Evolutionary conservation across 2,329 filamentous ascomycete genomes (phyloP).

Genomic region (Ceratocystis cacaofunesta): DNA sequence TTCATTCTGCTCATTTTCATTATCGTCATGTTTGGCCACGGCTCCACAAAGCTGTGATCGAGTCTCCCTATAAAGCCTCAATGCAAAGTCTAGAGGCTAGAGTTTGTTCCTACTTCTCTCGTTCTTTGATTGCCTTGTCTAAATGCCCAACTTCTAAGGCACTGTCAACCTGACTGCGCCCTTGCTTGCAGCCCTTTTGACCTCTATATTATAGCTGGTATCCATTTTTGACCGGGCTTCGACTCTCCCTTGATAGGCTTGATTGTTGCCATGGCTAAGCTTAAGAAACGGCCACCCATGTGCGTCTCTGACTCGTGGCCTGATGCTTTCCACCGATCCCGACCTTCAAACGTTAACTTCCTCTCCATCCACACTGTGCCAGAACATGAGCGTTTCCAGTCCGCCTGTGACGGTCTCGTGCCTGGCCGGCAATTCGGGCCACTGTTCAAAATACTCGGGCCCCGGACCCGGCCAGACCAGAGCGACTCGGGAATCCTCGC

Average conservation of each 20-base stretch:
- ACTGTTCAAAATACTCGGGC: not conserved
- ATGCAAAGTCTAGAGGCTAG: not conserved
- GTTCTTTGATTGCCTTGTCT: not conserved
- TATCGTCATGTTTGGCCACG: not conserved
- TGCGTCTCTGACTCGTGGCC: not conserved
- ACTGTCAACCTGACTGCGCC: no score
- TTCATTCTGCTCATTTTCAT: not conserved
- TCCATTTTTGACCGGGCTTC: not conserved
- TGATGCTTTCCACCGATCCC: not conserved
- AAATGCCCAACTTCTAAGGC: not conserved
- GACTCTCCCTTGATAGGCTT: not conserved
- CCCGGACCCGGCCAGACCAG: not conserved
- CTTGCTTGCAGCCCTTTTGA: not conserved
- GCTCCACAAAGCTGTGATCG: not conserved
- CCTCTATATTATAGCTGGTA: not conserved
- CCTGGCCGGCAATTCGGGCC: not conserved
- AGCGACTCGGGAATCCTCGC: not conserved
- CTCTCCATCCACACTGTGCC: not conserved
- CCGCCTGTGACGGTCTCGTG: not conserved
- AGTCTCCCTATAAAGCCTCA: not conserved
- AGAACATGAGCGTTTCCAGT: not conserved
- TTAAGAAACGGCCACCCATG: not conserved
- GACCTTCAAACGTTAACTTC: not conserved
- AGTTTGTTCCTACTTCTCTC: not conserved
- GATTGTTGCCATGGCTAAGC: not conserved